Percentiles rank a stretch among this genome's conserved stretches.
Conservation (phyloP, 306 rosid species). For the Rosa persica region DNA sequence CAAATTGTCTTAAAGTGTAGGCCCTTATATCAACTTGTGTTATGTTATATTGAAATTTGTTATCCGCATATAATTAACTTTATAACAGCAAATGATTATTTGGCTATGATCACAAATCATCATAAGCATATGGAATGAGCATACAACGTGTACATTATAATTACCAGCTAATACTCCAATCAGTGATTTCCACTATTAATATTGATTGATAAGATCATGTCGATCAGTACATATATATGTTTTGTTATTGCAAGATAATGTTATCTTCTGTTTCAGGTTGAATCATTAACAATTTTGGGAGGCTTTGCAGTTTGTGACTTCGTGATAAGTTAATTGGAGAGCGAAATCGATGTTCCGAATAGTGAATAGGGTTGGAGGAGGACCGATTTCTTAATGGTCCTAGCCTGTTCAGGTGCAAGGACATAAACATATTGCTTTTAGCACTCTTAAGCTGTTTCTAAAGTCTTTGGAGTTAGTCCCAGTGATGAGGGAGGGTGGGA, state of each 20-base stretch:
- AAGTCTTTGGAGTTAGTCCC: too few species aligned
- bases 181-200: background rate
- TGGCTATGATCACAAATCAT: slow-evolving; percentile 13
- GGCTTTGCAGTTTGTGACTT: background rate
- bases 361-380: too few species aligned
- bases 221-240: background rate
- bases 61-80: background rate
- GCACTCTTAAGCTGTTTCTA: too few species aligned
- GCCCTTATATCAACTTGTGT: background rate
- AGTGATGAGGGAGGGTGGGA: too few species aligned
- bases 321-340: background rate
- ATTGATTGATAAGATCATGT: background rate
- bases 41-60: background rate
- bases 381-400: too few species aligned
- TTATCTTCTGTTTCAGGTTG: background rate
- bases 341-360: too few species aligned
- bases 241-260: background rate
- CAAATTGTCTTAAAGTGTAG: too few species aligned
- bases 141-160: background rate
- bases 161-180: slow-evolving; percentile 3
- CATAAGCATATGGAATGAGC: slow-evolving; percentile 12
- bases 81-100: slow-evolving; percentile 17
- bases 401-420: too few species aligned
- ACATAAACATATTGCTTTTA: too few species aligned
- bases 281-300: background rate